Conservation (phyloP, 306 rosid species). For the Hylodesmum podocarpum region DNA sequence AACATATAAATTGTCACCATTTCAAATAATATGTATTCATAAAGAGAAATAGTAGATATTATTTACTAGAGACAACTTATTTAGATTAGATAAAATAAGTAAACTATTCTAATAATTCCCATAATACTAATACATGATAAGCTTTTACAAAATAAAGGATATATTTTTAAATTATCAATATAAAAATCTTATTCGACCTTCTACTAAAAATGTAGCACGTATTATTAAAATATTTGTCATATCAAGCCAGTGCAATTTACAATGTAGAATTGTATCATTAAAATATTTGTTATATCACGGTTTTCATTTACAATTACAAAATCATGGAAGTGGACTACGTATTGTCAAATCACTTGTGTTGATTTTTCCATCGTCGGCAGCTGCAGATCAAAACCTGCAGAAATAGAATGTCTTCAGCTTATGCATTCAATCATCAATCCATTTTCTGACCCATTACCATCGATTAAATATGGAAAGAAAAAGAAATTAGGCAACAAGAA, state of each 20-base stretch:
- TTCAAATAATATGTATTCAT: too few species aligned
- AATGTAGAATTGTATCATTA: slow-evolving; percentile 7
- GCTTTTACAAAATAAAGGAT: too few species aligned
- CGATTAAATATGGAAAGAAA: not conserved
- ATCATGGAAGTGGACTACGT: not conserved
- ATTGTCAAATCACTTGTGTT: not conserved
- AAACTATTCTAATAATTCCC: too few species aligned
- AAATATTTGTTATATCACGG: not conserved
- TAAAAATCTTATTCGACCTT: too few species aligned
- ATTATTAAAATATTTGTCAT: too few species aligned
- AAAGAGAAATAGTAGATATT: too few species aligned
- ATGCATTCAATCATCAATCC: slow-evolving; percentile 16
- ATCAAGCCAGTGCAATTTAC: not conserved
- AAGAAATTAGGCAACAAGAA: not conserved
- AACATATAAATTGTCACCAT: too few species aligned
- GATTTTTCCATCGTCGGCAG: slow-evolving; percentile 3
- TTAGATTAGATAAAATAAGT: too few species aligned
- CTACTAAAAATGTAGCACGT: too few species aligned
- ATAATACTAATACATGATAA: too few species aligned
- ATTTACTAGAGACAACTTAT: too few species aligned
- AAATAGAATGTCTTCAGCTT: slow-evolving; percentile 2
- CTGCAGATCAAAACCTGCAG: not conserved
- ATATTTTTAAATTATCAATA: too few species aligned
- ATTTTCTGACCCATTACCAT: not conserved
- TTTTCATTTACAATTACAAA: slow-evolving; percentile 2